These are phyloP conservation scores for Fomes fomentarius DNA, from an alignment of 1,284 basidiomycete genomes.

Conservation along the genomic window DNA sequence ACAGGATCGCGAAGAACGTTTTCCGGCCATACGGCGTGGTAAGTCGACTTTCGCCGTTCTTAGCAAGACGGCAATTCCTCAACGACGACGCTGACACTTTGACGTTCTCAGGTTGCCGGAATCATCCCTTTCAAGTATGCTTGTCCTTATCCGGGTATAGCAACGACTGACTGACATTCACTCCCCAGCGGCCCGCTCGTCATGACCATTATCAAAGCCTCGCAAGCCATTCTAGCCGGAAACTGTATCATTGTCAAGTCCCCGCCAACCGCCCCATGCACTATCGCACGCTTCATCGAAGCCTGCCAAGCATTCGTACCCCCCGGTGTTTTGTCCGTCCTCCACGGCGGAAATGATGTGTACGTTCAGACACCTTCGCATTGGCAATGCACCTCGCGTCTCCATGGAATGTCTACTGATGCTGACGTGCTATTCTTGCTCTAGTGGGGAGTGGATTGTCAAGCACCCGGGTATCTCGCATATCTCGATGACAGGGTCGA, in stretches of 20 bases:
- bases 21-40: constrained; percentile 14
- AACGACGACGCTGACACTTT: too few relatives aligned
- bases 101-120: constrained; percentile 5
- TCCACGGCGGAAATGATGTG: constrained; percentile 21
- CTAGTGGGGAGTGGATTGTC: constrained; percentile 20
- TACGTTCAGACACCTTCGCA: too few relatives aligned
- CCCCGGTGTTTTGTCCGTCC: constrained; percentile 20
- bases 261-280: constrained; percentile 17
- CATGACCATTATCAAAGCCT: constrained; percentile 55
- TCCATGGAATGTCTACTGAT: background rate
- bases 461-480: constrained; percentile 18
- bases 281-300: constrained; percentile 19
- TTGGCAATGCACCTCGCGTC: too few relatives aligned
- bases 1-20: constrained; percentile 6
- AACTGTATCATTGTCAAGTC: constrained; percentile 59
- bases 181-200: constrained; percentile 35
- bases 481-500: constrained; percentile 22
- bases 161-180: too few relatives aligned
- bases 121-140: constrained; percentile 16
- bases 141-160: background rate
- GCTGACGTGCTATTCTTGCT: too few relatives aligned
- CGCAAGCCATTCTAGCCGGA: constrained; percentile 56
- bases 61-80: background rate
- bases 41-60: too few relatives aligned
- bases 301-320: constrained; percentile 20